phyloP scores from a whole-genome alignment of 345 rosid genomes.

The Durio zibethinus region DNA sequence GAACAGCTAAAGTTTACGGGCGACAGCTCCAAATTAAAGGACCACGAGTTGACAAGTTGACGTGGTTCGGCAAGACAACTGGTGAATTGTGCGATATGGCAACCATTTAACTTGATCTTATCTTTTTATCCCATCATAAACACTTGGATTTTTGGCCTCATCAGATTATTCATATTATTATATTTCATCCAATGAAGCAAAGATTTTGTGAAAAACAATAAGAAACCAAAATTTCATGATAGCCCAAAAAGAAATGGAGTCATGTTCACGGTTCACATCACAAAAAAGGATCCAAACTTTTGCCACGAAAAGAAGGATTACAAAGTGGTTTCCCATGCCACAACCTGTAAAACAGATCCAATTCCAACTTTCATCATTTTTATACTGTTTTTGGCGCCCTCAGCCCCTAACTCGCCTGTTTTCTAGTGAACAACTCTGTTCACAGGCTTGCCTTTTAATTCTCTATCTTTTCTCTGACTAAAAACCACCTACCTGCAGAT shows the following conservation, averaged over 20 bases:
- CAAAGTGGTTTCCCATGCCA: neutral
- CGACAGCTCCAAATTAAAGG: neutral
- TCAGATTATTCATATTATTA: neutral
- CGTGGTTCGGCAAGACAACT: neutral
- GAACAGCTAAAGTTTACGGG: neutral
- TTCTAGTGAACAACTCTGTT: neutral
- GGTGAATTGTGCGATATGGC: neutral
- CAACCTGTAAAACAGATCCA: neutral
- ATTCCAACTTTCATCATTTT: neutral
- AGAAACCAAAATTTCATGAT: neutral
- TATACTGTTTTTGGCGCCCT: neutral
- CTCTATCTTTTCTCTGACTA: neutral
- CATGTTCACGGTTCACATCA: constrained; percentile 13
- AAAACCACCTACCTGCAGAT: neutral
- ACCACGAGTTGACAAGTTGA: neutral
- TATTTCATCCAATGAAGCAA: neutral
- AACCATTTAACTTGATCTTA: neutral
- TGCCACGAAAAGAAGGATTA: neutral
- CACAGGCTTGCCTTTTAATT: neutral
- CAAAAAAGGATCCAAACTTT: neutral
- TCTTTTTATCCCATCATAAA: neutral
- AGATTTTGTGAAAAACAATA: neutral
- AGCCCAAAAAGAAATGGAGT: neutral
- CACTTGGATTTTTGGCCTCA: neutral
- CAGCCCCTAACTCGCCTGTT: neutral